Conservation (phyloP, 306 rosid species). For the Fagus sylvatica region DNA sequence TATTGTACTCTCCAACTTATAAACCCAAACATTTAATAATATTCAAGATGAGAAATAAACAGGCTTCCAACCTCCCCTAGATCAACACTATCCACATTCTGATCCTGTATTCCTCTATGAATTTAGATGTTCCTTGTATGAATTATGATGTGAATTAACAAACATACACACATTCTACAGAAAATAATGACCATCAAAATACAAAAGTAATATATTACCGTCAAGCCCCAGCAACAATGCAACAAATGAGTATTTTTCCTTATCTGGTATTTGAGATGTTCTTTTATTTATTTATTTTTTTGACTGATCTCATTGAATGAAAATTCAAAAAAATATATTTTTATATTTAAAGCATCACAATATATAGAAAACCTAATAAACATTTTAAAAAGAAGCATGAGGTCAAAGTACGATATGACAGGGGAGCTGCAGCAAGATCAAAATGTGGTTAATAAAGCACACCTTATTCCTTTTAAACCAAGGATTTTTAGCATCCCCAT, state of each 20-base stretch:
- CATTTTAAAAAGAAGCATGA: constrained; percentile 11
- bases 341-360: constrained; percentile 11
- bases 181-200: not conserved
- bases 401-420: constrained; percentile 13
- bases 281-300: constrained; percentile 4
- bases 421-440: constrained; percentile 7
- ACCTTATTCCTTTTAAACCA: constrained; percentile 98
- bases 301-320: not conserved
- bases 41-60: not conserved
- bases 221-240: not conserved
- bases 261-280: not conserved
- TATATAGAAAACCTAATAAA: constrained; percentile 15
- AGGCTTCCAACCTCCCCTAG: not conserved
- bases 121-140: not conserved
- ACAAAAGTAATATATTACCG: not conserved
- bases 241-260: not conserved
- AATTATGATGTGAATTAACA: not conserved
- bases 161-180: not conserved
- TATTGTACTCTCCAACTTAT: not conserved
- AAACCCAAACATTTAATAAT: constrained; percentile 13
- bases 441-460: constrained; percentile 26
- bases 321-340: not conserved
- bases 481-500: constrained; percentile 97
- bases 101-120: not conserved
- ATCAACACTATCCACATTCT: not conserved